These are phyloP conservation scores for Talaromyces trachyspermus DNA, from an alignment of 495 filamentous ascomycete genomes.

Conservation along the genomic window DNA sequence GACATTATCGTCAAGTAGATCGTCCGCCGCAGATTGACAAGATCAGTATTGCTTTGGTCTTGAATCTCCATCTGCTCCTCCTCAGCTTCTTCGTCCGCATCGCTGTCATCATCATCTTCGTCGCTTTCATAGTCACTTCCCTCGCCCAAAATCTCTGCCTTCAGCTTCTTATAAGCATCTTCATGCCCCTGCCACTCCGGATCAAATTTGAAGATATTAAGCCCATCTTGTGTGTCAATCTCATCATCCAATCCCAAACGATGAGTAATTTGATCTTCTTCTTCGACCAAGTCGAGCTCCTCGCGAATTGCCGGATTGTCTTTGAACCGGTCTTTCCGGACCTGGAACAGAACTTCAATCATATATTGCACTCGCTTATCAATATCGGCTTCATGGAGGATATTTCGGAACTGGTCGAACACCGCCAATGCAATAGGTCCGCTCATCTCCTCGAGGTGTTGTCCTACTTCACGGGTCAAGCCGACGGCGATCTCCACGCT, in stretches of 20 bases:
- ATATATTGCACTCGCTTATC: constrained; percentile 96
- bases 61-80: constrained; percentile 87
- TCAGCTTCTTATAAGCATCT: constrained; percentile 77
- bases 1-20: constrained; percentile 98
- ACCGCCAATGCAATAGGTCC: constrained; percentile 75
- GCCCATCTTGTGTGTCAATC: constrained; percentile 69
- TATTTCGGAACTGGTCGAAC: constrained; percentile 91
- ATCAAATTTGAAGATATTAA: constrained; percentile 96
- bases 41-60: constrained; percentile 91
- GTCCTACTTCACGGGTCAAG: constrained; percentile 81
- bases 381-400: constrained; percentile 90
- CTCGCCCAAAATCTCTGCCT: constrained; percentile 91
- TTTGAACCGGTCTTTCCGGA: constrained; percentile 93
- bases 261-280: constrained; percentile 97
- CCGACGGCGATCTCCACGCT: constrained; percentile 97
- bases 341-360: constrained; percentile 97
- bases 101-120: constrained; percentile 65
- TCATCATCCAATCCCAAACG: constrained; percentile 69
- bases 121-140: constrained; percentile 71
- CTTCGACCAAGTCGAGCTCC: constrained; percentile 90
- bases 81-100: constrained; percentile 72
- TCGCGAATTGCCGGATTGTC: constrained; percentile 85
- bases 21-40: constrained; percentile 85
- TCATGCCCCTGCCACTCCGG: constrained; percentile 85
- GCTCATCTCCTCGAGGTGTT: constrained; percentile 92